Base-by-base conservation (phyloP, 1,284 basidiomycete genomes). In the Tylopilus orsonianus region DNA sequence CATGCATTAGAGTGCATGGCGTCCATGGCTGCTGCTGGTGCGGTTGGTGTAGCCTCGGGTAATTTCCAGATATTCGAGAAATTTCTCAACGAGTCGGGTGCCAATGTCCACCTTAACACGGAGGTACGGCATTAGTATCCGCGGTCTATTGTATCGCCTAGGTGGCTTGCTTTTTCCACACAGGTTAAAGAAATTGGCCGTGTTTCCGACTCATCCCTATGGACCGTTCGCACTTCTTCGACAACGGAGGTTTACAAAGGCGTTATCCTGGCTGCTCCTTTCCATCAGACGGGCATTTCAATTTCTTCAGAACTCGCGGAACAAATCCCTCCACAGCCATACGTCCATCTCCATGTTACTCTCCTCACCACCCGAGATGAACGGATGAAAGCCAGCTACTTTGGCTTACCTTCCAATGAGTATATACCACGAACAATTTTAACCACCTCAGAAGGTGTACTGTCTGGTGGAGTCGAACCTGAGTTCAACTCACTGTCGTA, bases 401-500 rank as follows among this genome's bases (percentile, higher is more conserved):
- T 98, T 66, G 78, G 77, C 24, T 70, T 85, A 18, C 59, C 75
- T 5, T 54, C 71, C 0, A 67, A 66, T 9, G 64, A 73, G 2
- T 64, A 64, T 23, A 71, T 87, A 5, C 90, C 94, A 0, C 72
- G 68, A 16, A 81, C 81, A 51, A 75, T 97, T 49, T 70, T 97
- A 44, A 94, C 93, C 5, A 87, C 87, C 0, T 75, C 77, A 48
- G 75, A 83, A 24, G 78, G 80, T 29, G 74, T 67, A 24, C 73
- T 75, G 27, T 69, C 69, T 9, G 77, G 77, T 8, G 74, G 74
- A 1, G 70, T 72, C 9, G 77, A 77, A 44, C 90, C 93, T 1
- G 83, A 88, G 48, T 97, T 98, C 71, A 93, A 93, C 61, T 92
- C 89, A 1, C 68, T 98, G 41, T 85, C 85, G n/a, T 97, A 97